Conservation (phyloP, 345 rosid species). For the Xanthoceras sorbifolium region DNA sequence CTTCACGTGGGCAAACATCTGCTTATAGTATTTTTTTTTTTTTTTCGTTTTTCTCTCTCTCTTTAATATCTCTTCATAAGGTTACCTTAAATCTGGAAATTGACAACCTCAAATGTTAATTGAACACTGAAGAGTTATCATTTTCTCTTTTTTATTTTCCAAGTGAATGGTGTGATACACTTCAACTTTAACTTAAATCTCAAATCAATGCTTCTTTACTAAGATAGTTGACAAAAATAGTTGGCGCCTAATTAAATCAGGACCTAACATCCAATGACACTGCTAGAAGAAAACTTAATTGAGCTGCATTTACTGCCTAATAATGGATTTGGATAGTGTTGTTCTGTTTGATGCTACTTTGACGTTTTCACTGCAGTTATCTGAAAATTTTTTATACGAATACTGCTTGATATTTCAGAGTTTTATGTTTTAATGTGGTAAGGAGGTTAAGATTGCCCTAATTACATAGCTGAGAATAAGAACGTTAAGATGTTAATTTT, state of each 20-base stretch:
- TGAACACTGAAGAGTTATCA: too few relatives aligned
- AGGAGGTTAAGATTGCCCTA: conserved; percentile 1
- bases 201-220: too few relatives aligned
- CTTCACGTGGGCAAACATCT: too few relatives aligned
- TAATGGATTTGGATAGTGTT: not conserved
- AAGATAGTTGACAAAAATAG: too few relatives aligned
- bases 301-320: not conserved
- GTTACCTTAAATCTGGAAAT: too few relatives aligned
- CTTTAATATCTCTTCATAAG: not conserved
- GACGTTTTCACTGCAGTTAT: not conserved
- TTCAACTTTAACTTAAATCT: too few relatives aligned
- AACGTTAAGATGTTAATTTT: not conserved
- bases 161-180: too few relatives aligned
- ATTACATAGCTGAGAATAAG: not conserved
- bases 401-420: not conserved
- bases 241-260: too few relatives aligned
- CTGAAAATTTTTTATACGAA: not conserved
- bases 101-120: not conserved
- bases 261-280: too few relatives aligned
- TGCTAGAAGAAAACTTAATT: too few relatives aligned
- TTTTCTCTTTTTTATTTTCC: too few relatives aligned
- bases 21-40: not conserved
- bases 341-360: not conserved
- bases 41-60: too few relatives aligned
- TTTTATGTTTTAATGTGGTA: not conserved